Evolutionary conservation across 768 basidiomycete genomes (phyloP).

Genomic region (Tulasnella calospora): DNA sequence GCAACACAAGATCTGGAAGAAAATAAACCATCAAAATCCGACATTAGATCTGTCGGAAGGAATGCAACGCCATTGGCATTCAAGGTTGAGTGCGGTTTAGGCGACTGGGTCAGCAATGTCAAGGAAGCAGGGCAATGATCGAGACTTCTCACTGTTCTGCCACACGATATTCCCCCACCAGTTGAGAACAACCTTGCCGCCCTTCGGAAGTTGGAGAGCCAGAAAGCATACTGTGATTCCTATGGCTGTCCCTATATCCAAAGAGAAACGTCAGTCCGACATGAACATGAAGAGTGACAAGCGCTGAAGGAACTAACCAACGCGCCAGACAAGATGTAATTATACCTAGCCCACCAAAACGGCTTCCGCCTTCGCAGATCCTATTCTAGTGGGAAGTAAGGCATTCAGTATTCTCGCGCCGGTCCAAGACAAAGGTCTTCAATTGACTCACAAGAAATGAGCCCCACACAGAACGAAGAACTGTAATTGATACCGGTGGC

Average conservation of each 20-base stretch:
- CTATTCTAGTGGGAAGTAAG: constrained; percentile 36
- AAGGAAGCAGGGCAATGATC: background rate
- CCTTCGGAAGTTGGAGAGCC: constrained; percentile 38
- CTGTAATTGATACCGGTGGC: constrained; percentile 47
- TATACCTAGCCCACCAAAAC: constrained; percentile 50
- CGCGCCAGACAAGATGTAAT: constrained; percentile 44
- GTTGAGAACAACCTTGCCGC: constrained; percentile 33
- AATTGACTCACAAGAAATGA: constrained; percentile 42
- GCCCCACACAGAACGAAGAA: constrained; percentile 42
- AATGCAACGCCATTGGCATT: constrained; percentile 17
- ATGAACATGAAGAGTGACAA: background rate
- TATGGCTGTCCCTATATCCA: constrained; percentile 37
- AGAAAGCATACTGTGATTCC: constrained; percentile 43
- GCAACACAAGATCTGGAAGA: background rate
- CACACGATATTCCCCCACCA: constrained; percentile 41
- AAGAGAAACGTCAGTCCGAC: background rate
- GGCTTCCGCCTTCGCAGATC: constrained; percentile 40
- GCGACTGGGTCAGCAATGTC: background rate
- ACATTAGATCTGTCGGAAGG: background rate
- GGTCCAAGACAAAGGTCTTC: background rate
- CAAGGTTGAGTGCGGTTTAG: background rate
- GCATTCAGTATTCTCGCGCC: background rate
- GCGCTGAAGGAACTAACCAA: constrained; percentile 30
- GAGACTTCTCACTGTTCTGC: constrained; percentile 20
- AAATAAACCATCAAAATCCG: background rate